Evolutionary conservation across 139 green algal genomes (phyloP).

Genomic region (Coelastrella sp.): DNA sequence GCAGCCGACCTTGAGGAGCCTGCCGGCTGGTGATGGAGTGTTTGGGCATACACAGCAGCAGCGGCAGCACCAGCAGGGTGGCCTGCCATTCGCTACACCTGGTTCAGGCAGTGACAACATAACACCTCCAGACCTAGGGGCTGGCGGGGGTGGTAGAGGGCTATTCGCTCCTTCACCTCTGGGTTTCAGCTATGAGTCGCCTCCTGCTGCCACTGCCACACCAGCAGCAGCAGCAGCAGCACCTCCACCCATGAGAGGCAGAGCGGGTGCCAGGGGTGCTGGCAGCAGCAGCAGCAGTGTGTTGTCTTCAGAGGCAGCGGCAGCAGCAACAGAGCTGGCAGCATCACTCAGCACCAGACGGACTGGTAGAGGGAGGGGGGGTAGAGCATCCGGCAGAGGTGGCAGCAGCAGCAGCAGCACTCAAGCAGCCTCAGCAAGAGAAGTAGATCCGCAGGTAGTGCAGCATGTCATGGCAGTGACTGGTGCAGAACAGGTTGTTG

Average conservation of each 20-base stretch:
- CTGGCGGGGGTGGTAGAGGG: neutral
- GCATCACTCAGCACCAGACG: neutral
- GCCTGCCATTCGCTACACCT: neutral
- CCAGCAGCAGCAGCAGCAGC: neutral
- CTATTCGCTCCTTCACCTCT: neutral
- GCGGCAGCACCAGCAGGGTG: conserved; percentile 9
- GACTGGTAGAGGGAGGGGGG: neutral
- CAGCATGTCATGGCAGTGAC: neutral
- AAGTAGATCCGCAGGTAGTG: neutral
- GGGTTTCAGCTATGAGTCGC: neutral
- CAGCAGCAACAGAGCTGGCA: neutral
- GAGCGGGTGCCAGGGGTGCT: neutral
- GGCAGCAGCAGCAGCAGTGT: neutral
- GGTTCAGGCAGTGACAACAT: conserved; percentile 3
- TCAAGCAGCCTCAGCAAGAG: neutral
- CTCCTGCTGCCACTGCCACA: neutral
- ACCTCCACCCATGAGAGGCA: neutral
- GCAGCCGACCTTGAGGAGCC: no score
- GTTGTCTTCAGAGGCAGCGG: neutral
- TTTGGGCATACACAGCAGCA: neutral
- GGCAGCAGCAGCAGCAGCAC: neutral
- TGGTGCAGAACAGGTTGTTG: neutral
- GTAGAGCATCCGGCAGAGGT: neutral
- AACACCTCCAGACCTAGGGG: neutral
- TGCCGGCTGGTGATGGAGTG: no score